Base-by-base conservation (phyloP, 208 protist species). In the Acanthamoeba royreba region DNA sequence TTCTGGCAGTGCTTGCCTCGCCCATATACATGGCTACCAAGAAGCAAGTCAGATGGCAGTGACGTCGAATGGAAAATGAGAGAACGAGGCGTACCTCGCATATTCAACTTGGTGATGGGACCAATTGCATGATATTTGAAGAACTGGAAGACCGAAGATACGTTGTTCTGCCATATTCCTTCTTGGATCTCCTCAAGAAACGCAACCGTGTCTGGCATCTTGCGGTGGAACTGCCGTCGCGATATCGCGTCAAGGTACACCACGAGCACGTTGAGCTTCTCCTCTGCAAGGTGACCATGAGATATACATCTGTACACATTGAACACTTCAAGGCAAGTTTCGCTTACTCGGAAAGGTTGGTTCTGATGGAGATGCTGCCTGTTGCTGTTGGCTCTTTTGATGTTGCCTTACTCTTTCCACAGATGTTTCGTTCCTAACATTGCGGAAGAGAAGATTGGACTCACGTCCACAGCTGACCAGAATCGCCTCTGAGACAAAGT, bases 81-180 rank as follows among this genome's bases (percentile, higher is more conserved):
- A 11, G 31, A 11, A 5, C 11, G 11, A 79, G 0, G 31, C 69
- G 4, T 47, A 81, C 69, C 69, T 19, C 81, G 42, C 81, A 89
- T 89, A 31, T 89, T 89, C 13, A 89, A 28, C 81, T 89, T 89
- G 81, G 81, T 89, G 46, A 89, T 89, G 35, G 46, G 40, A 47
- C 81, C 81, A 25, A 89, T 69, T 31, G 81, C 81, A 40, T 89
- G 81, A 47, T 89, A 89, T 42, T 66, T 66, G 81, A 89, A 89
- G 47, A 89, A 89, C 47, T 89, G 81, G 81, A 89, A 61, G 17
- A 89, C 46, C 19, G 81, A 89, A 3, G 81, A 89, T 0, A 89
- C 81, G 53, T 89, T 89, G 81, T 61, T 40, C 11, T 89, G 81
- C 49, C n/a, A 66, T 35, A 4, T 25, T 19, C 81, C 81, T 31